These are phyloP conservation scores for Nigrograna mackinnonii DNA, from an alignment of 2,329 filamentous ascomycete species.

Conservation along the genomic window DNA sequence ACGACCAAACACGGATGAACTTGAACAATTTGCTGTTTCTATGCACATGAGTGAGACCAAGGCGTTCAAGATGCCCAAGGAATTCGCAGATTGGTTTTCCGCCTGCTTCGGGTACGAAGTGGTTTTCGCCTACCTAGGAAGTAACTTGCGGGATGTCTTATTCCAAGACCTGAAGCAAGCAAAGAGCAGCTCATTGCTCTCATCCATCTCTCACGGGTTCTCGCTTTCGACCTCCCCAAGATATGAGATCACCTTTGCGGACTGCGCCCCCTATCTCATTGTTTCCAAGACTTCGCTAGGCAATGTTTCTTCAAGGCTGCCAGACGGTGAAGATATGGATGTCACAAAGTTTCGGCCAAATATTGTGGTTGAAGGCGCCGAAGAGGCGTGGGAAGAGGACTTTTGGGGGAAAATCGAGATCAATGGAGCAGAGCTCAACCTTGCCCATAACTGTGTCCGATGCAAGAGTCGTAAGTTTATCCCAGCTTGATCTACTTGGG, in stretches of 20 bases:
- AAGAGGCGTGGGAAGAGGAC: slow-evolving; percentile 49
- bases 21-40: slow-evolving; percentile 43
- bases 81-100: slow-evolving; percentile 49
- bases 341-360: slow-evolving; percentile 53
- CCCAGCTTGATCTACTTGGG: no score
- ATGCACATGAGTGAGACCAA: slow-evolving; percentile 48
- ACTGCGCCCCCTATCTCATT: slow-evolving; percentile 76
- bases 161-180: slow-evolving; percentile 33
- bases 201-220: slow-evolving; percentile 15
- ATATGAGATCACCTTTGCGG: slow-evolving; percentile 67
- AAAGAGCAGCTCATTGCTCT: slow-evolving; percentile 29
- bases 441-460: slow-evolving; percentile 50
- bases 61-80: slow-evolving; percentile 47
- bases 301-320: slow-evolving; percentile 58
- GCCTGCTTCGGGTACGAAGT: slow-evolving; percentile 48
- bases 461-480: slow-evolving; percentile 49
- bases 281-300: slow-evolving; percentile 71
- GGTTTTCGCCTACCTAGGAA: slow-evolving; percentile 48
- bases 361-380: slow-evolving; percentile 47
- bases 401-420: slow-evolving; percentile 47
- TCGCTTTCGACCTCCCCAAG: slow-evolving; percentile 9
- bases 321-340: slow-evolving; percentile 43
- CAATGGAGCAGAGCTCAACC: slow-evolving; percentile 35
- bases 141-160: slow-evolving; percentile 45
- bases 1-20: slow-evolving; percentile 35